A percentile compares a stretch with the other conserved stretches of the same genome.
These are phyloP conservation scores for Penicillium alfredii DNA, from an alignment of 495 filamentous ascomycete species.

Conservation along the genomic window DNA sequence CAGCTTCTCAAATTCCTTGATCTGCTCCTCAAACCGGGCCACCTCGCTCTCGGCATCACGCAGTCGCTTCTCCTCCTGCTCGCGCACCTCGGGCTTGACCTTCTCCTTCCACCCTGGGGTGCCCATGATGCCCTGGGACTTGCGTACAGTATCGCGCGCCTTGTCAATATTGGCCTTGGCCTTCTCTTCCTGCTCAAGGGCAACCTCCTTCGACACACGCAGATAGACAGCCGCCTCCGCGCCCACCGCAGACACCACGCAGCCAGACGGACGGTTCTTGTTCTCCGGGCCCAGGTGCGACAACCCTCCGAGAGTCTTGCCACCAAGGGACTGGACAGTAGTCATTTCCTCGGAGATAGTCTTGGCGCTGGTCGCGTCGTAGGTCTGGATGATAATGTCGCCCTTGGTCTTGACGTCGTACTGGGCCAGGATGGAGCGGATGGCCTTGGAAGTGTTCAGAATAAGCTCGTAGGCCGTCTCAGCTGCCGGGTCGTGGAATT, in stretches of 20 bases:
- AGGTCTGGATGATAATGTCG: constrained; percentile 54
- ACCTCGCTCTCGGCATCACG: constrained; percentile 52
- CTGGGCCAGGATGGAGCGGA: constrained; percentile 53
- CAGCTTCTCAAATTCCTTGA: constrained; percentile 45
- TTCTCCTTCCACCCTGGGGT: constrained; percentile 39
- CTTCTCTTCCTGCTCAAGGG: constrained; percentile 59
- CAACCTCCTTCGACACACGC: constrained; percentile 61
- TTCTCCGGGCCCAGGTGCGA: constrained; percentile 39
- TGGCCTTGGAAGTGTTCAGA: constrained; percentile 49
- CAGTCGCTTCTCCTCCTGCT: constrained; percentile 53
- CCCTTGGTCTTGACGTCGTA: constrained; percentile 55
- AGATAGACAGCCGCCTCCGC: constrained; percentile 63
- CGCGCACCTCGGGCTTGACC: constrained; percentile 50
- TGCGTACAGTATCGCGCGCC: constrained; percentile 31
- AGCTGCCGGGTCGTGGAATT: constrained; percentile 52
- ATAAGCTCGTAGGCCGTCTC: constrained; percentile 63
- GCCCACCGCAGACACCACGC: constrained; percentile 63
- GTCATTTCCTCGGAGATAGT: constrained; percentile 53
- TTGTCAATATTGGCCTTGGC: constrained; percentile 48
- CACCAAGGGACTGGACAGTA: constrained; percentile 58
- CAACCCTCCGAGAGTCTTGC: constrained; percentile 55
- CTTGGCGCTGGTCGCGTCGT: constrained; percentile 47
- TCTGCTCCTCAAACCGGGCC: constrained; percentile 49
- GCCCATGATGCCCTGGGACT: constrained; percentile 30
- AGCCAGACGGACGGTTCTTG: constrained; percentile 56